These are phyloP conservation scores for Dictyostelium capitatum DNA, from an alignment of 78 protist species.

Conservation along the genomic window DNA sequence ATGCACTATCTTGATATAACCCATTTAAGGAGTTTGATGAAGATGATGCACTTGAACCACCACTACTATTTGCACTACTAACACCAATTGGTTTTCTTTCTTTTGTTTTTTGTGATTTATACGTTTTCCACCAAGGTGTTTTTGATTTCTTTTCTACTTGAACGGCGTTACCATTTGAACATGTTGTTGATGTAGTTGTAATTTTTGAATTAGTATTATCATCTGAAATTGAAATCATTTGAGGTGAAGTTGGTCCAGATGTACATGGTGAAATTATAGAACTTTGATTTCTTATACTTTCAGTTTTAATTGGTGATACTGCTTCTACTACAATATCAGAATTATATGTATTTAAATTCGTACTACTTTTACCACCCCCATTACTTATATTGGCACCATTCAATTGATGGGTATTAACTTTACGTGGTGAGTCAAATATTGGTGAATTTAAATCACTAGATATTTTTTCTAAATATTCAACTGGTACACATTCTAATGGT, in stretches of 20 bases:
- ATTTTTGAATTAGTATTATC: neutral
- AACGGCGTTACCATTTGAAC: too few relatives aligned
- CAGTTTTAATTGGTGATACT: slow-evolving; percentile 12
- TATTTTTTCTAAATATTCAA: too few relatives aligned
- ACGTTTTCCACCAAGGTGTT: slow-evolving; percentile 2
- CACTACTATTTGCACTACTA: neutral
- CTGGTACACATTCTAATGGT: too few relatives aligned
- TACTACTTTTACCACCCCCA: neutral
- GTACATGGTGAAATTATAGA: neutral
- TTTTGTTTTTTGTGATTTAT: neutral
- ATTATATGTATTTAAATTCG: neutral
- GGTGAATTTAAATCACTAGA: too few relatives aligned
- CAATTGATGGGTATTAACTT: too few relatives aligned
- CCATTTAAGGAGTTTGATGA: neutral
- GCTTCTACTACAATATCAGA: slow-evolving; percentile 5
- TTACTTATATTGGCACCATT: too few relatives aligned
- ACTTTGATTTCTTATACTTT: neutral
- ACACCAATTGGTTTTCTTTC: neutral
- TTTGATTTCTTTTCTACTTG: neutral
- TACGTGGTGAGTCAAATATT: too few relatives aligned
- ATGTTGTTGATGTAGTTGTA: neutral
- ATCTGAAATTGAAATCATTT: neutral
- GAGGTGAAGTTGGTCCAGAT: slow-evolving; percentile 18
- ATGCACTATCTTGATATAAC: neutral
- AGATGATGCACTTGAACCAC: neutral